Base-by-base conservation (phyloP, 306 rosid species). In the Hippophae tibetana region DNA sequence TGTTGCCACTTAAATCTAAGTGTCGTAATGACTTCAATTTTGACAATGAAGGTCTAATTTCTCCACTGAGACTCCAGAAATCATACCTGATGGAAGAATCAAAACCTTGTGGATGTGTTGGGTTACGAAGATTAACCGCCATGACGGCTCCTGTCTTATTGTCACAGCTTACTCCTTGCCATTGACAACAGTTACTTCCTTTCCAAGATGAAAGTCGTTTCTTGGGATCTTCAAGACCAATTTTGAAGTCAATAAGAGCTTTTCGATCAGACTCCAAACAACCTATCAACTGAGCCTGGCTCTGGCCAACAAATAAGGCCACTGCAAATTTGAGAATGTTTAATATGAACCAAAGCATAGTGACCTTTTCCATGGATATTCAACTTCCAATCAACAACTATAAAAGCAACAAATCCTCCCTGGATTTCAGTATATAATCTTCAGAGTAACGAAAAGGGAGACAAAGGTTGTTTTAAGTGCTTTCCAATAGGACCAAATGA, bases 1-100 rank as follows among this genome's bases (percentile, higher is more conserved):
- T 31, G 74, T 74, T 83, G 43, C 27, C 71, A 52, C 89, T 79
- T 69, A 69, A 66, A 72, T 83, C 79, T 57, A 83, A 66, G 66
- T 66, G 49, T 23, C 55, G 56, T 54, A 76, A 47, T 6, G 83
- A 79, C 65, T 63, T n/a, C 7, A 76, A 79, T 13, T 62, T 72
- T 58, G 61, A 56, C 69, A 79, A 18, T 5, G 84, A 79, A 9
- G 72, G 70, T 40, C 76, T 76, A 53, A 79, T 50, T 52, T 67
- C 75, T 12, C 79, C 85, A 60, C 79, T 68, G 13, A 76, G 47
- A 62, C 68, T 75, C 71, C 69, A 58, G 47, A 61, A 51, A 47
- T 57, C 76, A 31, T 70, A 56, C 68, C 65, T 62, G 26, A 7
- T 5, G 5, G 67, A 9, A 66, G 74, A 60, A 64, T 10, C 42